phyloP scores from a whole-genome alignment of 176 grass and related monocot species.

The Rhynchospora pubera region DNA sequence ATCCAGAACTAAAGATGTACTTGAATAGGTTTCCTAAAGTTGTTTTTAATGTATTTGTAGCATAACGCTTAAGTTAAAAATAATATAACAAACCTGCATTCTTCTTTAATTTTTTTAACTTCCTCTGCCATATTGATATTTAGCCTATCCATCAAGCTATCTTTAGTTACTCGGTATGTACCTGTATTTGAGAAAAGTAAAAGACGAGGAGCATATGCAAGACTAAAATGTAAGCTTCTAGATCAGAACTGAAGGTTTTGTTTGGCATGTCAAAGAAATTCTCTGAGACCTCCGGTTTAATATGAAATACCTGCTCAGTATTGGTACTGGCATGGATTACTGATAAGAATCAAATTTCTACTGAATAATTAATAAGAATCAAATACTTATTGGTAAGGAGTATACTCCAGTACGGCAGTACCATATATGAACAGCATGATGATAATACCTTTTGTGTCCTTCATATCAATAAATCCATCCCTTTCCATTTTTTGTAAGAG shows the following conservation, averaged over 20 bases:
- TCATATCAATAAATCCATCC: conserved; percentile 70
- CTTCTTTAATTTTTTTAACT: conserved; percentile 59
- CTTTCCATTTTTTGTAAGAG: conserved; percentile 59
- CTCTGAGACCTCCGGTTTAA: not conserved
- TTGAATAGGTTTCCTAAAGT: not conserved
- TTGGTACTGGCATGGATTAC: not conserved
- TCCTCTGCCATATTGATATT: conserved; percentile 55
- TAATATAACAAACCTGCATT: conserved; percentile 54
- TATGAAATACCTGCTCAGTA: not conserved
- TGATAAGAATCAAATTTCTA: not conserved
- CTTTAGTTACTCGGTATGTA: conserved; percentile 56
- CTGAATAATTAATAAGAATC: not conserved
- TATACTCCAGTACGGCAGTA: not conserved
- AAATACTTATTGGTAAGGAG: not conserved
- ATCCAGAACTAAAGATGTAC: not conserved
- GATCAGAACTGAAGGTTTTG: not conserved
- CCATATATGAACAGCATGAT: not conserved
- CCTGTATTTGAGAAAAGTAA: conserved; percentile 29
- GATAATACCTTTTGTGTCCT: conserved; percentile 43
- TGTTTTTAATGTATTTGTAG: not conserved
- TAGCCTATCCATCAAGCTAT: conserved; percentile 75
- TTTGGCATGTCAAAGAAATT: not conserved
- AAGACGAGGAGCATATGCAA: conserved; percentile 6
- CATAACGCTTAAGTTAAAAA: not conserved
- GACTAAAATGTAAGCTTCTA: not conserved